Conservation (phyloP, 2,329 filamentous ascomycete species). For the Scedosporium aurantiacum region DNA sequence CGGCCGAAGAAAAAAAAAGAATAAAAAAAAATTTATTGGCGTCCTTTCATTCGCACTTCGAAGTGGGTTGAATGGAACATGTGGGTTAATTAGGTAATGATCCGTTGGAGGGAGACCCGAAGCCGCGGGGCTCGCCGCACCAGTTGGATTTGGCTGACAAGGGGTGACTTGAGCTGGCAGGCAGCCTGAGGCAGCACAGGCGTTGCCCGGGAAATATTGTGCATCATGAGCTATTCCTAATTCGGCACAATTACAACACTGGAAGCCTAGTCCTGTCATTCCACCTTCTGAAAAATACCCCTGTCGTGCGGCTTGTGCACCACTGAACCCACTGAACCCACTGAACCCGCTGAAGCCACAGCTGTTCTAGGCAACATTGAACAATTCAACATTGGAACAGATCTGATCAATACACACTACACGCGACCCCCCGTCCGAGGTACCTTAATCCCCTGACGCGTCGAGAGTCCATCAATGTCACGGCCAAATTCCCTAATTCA, state of each 20-base stretch:
- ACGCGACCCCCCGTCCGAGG: neutral
- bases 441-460: neutral
- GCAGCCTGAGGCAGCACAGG: too few species aligned
- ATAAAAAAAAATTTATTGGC: too few species aligned
- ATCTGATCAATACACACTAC: neutral
- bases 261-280: neutral
- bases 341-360: neutral
- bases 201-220: constrained; percentile 10
- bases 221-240: constrained; percentile 3
- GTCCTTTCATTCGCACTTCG: too few species aligned
- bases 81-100: too few species aligned
- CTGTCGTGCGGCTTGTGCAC: neutral
- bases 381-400: neutral
- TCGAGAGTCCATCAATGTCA: neutral
- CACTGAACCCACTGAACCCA: constrained; percentile 1
- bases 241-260: neutral
- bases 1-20: too few species aligned
- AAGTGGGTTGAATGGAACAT: too few species aligned
- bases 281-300: neutral
- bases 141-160: neutral
- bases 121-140: neutral
- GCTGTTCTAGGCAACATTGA: neutral
- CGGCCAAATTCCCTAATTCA: neutral
- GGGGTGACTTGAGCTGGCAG: neutral
- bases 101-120: neutral